phyloP scores from a whole-genome alignment of 345 rosid genomes.

The Aquilaria malaccensis region DNA sequence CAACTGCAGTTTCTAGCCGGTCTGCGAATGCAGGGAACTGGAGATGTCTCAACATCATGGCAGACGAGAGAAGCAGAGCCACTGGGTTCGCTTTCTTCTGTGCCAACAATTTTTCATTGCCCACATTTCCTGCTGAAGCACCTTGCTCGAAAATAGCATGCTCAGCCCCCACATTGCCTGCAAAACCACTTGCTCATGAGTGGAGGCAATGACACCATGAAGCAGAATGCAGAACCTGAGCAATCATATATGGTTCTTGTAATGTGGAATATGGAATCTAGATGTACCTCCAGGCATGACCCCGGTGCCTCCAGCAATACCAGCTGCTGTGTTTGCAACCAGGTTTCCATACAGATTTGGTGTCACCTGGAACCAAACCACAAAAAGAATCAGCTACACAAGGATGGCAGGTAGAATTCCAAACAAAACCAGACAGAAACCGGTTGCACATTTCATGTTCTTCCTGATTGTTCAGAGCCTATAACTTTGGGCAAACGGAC shows the following conservation, averaged over 20 bases:
- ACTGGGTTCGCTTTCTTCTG: slow-evolving; percentile 70
- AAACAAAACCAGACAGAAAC: too few species aligned
- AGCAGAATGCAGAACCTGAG: too few species aligned
- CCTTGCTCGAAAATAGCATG: slow-evolving; percentile 75
- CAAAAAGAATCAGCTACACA: too few species aligned
- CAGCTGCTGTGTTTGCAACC: slow-evolving; percentile 40
- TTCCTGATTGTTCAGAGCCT: too few species aligned
- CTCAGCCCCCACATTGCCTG: slow-evolving; percentile 74
- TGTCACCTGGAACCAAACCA: slow-evolving; percentile 28
- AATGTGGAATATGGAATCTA: too few species aligned
- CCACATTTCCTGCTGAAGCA: slow-evolving; percentile 75
- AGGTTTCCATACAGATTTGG: slow-evolving; percentile 45
- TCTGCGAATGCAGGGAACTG: slow-evolving; percentile 74
- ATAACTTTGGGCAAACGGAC: too few species aligned
- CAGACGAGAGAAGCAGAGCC: slow-evolving; percentile 64
- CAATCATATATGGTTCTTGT: too few species aligned
- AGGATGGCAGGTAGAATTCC: too few species aligned
- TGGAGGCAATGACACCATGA: too few species aligned
- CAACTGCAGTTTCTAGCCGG: slow-evolving; percentile 59
- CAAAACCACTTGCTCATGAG: background rate
- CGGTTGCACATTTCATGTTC: too few species aligned
- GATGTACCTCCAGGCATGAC: slow-evolving; percentile 52
- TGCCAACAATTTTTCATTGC: slow-evolving; percentile 35
- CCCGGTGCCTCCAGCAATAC: slow-evolving; percentile 54
- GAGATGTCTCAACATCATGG: slow-evolving; percentile 81